phyloP scores from a whole-genome alignment of 2,329 filamentous ascomycete species.

The Ilyonectria robusta region DNA sequence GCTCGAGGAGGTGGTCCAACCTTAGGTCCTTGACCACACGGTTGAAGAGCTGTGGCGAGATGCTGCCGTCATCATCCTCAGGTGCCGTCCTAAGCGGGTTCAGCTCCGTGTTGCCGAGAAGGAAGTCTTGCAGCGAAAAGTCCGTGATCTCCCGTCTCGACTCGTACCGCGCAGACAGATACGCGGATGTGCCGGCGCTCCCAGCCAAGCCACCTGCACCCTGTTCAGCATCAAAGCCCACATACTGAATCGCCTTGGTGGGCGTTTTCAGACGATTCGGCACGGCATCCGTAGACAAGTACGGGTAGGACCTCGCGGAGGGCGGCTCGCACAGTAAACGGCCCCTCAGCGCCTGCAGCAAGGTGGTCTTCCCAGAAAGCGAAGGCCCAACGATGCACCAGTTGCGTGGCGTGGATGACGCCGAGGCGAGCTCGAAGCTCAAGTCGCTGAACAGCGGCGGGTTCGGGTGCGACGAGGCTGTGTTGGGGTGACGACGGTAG shows the following conservation, averaged over 20 bases:
- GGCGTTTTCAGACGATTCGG: slow-evolving; percentile 70
- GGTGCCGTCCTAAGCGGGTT: slow-evolving; percentile 72
- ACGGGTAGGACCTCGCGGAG: slow-evolving; percentile 82
- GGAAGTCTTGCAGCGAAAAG: slow-evolving; percentile 85
- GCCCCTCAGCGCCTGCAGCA: slow-evolving; percentile 84
- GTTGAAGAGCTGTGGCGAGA: slow-evolving; percentile 67
- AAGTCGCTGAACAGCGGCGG: slow-evolving; percentile 81
- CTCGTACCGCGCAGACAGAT: slow-evolving; percentile 92
- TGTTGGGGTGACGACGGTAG: slow-evolving; percentile 80
- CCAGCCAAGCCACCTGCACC: slow-evolving; percentile 66
- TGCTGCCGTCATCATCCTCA: slow-evolving; percentile 61
- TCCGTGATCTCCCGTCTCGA: slow-evolving; percentile 88
- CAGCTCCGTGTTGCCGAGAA: slow-evolving; percentile 85
- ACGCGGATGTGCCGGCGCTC: slow-evolving; percentile 77
- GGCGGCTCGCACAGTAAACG: slow-evolving; percentile 83
- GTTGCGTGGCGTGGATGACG: slow-evolving; percentile 66
- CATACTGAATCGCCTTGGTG: slow-evolving; percentile 83
- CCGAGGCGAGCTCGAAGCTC: slow-evolving; percentile 77
- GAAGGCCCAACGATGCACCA: slow-evolving; percentile 91
- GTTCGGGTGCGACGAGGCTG: slow-evolving; percentile 68
- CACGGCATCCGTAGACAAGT: slow-evolving; percentile 76
- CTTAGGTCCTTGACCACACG: slow-evolving; percentile 79
- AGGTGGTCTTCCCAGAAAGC: slow-evolving; percentile 83
- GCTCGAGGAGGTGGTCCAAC: slow-evolving; percentile 77
- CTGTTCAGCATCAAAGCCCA: slow-evolving; percentile 87